A percentile compares a stretch with the other conserved stretches of the same genome.
Conservation (phyloP, 2,329 filamentous ascomycete species). For the Alternaria metachromatica region DNA sequence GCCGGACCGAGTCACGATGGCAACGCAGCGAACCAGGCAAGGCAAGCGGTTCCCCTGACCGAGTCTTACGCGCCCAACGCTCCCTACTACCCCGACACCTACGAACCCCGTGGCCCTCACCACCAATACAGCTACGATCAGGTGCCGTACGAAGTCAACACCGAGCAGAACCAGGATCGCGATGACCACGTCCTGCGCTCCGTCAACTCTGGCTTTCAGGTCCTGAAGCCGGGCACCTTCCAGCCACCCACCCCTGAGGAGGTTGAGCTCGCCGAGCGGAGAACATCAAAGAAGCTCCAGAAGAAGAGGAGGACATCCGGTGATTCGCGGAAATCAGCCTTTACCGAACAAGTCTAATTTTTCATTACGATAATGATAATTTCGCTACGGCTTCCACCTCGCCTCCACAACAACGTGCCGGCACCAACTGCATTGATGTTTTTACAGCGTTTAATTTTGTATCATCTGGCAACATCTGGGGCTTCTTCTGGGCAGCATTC, state of each 20-base stretch:
- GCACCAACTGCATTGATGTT: slow-evolving; percentile 32
- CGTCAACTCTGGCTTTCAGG: slow-evolving; percentile 53
- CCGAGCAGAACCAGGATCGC: slow-evolving; percentile 37
- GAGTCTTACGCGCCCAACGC: slow-evolving; percentile 47
- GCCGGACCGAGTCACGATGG: slow-evolving; percentile 30
- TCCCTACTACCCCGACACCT: slow-evolving; percentile 42
- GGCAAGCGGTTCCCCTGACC: slow-evolving; percentile 43
- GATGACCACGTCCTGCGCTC: slow-evolving; percentile 49
- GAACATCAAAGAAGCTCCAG: slow-evolving; percentile 50
- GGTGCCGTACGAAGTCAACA: slow-evolving; percentile 37
- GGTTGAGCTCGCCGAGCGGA: slow-evolving; percentile 40
- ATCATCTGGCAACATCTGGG: slow-evolving; percentile 23
- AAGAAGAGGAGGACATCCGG: slow-evolving; percentile 50
- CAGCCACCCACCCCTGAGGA: slow-evolving; percentile 40
- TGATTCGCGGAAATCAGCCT: slow-evolving; percentile 43
- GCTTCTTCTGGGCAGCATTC: slow-evolving; percentile 13
- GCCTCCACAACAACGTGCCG: slow-evolving; percentile 22
- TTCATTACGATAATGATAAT: slow-evolving; percentile 18
- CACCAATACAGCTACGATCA: slow-evolving; percentile 45
- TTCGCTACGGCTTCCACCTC: slow-evolving; percentile 18
- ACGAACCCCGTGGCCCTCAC: slow-evolving; percentile 48
- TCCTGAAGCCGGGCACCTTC: slow-evolving; percentile 50
- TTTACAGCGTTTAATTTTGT: slow-evolving; percentile 34
- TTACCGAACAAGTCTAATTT: slow-evolving; percentile 46
- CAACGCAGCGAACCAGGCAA: slow-evolving; percentile 32